phyloP scores from a whole-genome alignment of 2,329 filamentous ascomycete genomes.

The Fusarium piperis region DNA sequence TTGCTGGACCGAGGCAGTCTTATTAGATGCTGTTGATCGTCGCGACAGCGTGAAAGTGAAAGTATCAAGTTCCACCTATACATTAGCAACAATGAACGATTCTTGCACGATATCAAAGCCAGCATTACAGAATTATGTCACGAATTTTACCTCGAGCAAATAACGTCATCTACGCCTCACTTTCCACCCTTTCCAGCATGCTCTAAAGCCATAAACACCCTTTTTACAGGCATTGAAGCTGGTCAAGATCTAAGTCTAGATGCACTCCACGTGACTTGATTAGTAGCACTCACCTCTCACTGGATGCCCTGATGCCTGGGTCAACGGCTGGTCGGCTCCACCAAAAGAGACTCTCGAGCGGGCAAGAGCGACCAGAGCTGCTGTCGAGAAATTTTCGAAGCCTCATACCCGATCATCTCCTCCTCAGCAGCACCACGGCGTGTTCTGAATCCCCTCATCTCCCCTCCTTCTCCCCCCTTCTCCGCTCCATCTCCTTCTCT shows the following conservation, averaged over 20 bases:
- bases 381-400: constrained; percentile 51
- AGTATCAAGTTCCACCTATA: not conserved
- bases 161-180: not conserved
- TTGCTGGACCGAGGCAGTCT: not conserved
- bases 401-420: constrained; percentile 36
- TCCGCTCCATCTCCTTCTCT: constrained; percentile 36
- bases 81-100: not conserved
- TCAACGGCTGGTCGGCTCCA: constrained; percentile 22
- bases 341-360: constrained; percentile 24
- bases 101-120: not conserved
- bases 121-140: not conserved
- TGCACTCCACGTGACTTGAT: constrained; percentile 38
- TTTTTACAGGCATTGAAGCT: not conserved
- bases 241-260: not conserved
- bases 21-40: not conserved
- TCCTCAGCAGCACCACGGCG: constrained; percentile 33
- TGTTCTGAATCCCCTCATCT: constrained; percentile 29
- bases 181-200: too few species aligned
- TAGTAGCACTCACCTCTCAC: constrained; percentile 21
- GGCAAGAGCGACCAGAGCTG: constrained; percentile 37
- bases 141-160: not conserved
- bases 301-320: constrained; percentile 28
- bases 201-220: not conserved
- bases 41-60: not conserved
- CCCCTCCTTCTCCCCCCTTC: constrained; percentile 18